Evolutionary conservation across 768 basidiomycete species (phyloP).

Genomic region (Leccinum olivaceopallidum): DNA sequence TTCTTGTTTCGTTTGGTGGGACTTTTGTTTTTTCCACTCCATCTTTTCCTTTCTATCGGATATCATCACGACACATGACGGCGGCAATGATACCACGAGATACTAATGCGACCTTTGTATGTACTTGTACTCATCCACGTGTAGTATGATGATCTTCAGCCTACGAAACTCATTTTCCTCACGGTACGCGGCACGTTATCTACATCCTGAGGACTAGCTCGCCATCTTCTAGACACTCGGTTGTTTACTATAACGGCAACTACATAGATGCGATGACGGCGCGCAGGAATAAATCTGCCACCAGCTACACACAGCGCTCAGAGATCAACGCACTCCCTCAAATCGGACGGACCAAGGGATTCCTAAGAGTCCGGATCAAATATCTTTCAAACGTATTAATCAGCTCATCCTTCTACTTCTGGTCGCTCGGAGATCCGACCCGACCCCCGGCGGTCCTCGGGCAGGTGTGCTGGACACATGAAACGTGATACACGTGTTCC

Average conservation of each 20-base stretch:
- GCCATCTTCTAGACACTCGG: not conserved
- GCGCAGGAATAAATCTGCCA: no score
- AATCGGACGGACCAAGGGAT: no score
- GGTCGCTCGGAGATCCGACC: not conserved
- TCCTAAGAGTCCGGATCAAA: no score
- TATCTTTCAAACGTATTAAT: no score
- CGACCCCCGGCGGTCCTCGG: not conserved
- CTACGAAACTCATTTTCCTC: not conserved
- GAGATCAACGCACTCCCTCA: no score
- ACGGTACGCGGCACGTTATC: not conserved
- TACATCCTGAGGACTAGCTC: not conserved
- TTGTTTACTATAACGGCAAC: not conserved
- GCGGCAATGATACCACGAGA: not conserved
- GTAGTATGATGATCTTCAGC: not conserved
- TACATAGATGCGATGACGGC: no score
- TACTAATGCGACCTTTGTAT: not conserved
- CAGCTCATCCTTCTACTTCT: not conserved
- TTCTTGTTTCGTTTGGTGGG: not conserved
- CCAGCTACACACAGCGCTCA: no score
- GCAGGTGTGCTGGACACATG: no score
- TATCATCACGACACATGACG: not conserved
- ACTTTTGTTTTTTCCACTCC: not conserved
- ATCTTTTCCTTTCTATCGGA: not conserved
- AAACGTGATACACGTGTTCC: not conserved
- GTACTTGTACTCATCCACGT: not conserved